Evolutionary conservation across 1,284 basidiomycete species (phyloP), one percentile per base, ranked within the genome.

Genomic region (Vanrija sp.): DNA sequence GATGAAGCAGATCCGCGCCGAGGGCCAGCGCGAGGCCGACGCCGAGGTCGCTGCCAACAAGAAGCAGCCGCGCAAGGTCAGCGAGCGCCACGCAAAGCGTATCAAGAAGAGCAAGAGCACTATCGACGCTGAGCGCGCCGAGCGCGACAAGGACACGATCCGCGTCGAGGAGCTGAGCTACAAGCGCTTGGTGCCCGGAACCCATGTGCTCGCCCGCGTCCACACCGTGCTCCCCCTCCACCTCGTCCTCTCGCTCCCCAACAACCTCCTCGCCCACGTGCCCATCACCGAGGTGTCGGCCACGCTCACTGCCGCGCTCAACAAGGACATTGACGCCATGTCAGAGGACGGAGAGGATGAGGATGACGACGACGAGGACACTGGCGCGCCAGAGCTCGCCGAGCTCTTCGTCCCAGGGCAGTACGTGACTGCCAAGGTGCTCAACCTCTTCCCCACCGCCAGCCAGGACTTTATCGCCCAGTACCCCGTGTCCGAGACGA

Each of bases 261-360:
- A 94, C 71, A 95, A 98, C 78, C 84, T 99, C 41, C 83, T 93
- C 60, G 96, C 85, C 4, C 94, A 98, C 75, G 82, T 98, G 23
- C 95, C 96, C 10, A 93, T 98, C 64, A 98, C 94, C 31, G 86
- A 94, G 73, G 84, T 98, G 57, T 92, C 93, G n/a, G 77, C 82
- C 15, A 85, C 88, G 62, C 82, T 95, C 57, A 98, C 94, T 3
- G 66, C 79, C 22, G 79, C 83, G 16, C 80, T 84, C 3, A 73
- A 76, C 36, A 57, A 61, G 41, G 70, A 68, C 20, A 73, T 74
- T 59, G 67, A 73, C 53, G 65, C 62, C 22, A 60, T 66, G 25
- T 69, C 69, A 24, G 64, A 71, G 20, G 71, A 90, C 24, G 87
- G 87, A 63, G 78, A 83, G 63, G 64, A 66, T 15, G 57, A 72